A percentile compares a stretch with the other conserved stretches of the same genome.
These are phyloP conservation scores for Saraca asoca DNA, from an alignment of 331 rosid genomes.

Conservation along the genomic window DNA sequence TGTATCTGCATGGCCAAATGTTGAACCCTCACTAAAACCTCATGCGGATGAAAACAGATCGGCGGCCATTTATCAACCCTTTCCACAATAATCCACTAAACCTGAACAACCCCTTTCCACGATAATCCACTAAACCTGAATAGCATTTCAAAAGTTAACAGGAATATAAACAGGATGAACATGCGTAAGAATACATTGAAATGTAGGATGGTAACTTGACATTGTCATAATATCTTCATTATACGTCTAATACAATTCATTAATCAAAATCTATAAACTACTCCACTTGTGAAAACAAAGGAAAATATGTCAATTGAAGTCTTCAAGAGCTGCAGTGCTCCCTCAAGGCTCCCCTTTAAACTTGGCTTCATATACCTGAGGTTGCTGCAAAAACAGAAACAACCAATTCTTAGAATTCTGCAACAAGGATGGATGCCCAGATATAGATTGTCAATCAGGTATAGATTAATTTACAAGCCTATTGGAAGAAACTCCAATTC, in stretches of 20 bases:
- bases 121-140: too few relatives aligned
- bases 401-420: background rate
- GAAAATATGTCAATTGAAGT: conserved; percentile 24
- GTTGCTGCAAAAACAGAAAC: conserved; percentile 61
- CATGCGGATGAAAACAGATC: too few relatives aligned
- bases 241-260: conserved; percentile 38
- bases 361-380: conserved; percentile 74
- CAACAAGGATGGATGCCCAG: too few relatives aligned
- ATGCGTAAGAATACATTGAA: conserved; percentile 27
- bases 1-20: too few relatives aligned
- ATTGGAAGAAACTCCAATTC: too few relatives aligned
- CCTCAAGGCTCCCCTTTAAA: conserved; percentile 62
- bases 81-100: too few relatives aligned
- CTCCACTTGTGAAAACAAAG: conserved; percentile 28
- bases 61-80: too few relatives aligned
- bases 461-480: too few relatives aligned
- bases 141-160: too few relatives aligned
- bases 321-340: conserved; percentile 10
- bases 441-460: too few relatives aligned
- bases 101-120: too few relatives aligned
- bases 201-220: conserved; percentile 2
- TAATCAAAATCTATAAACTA: conserved; percentile 36
- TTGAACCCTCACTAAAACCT: too few relatives aligned
- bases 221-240: conserved; percentile 35
- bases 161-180: conserved; percentile 5